These are phyloP conservation scores for Paulownia fortunei DNA, from an alignment of 257 asterid genomes.

Conservation along the genomic window DNA sequence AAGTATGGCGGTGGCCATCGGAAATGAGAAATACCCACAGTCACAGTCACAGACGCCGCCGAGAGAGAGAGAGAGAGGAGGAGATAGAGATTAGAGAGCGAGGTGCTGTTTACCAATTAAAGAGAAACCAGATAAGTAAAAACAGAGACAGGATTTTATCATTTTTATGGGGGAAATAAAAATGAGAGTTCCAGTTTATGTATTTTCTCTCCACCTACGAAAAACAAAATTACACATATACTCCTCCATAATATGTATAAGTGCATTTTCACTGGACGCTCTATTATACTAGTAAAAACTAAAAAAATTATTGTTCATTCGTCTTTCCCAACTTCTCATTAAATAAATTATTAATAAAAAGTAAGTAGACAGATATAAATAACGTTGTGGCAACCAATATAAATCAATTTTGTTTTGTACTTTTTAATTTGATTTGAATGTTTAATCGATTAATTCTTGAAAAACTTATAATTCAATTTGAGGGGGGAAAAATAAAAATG, in stretches of 20 bases:
- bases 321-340: too few species aligned
- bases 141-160: conserved; percentile 15
- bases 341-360: too few species aligned
- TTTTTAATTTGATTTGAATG: too few species aligned
- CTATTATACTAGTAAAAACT: too few species aligned
- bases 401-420: too few species aligned
- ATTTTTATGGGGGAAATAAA: conserved; percentile 16
- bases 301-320: too few species aligned
- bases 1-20: conserved; percentile 63
- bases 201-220: not conserved
- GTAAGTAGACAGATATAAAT: too few species aligned
- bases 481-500: not conserved
- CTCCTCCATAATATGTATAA: not conserved
- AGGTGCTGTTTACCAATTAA: not conserved
- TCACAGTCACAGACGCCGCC: conserved; percentile 20
- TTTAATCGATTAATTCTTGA: too few species aligned
- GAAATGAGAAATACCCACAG: conserved; percentile 15
- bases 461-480: too few species aligned
- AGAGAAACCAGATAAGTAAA: conserved; percentile 9
- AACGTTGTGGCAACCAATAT: too few species aligned
- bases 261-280: not conserved
- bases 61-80: conserved; percentile 14
- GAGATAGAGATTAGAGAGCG: not conserved
- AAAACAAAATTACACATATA: not conserved
- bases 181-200: not conserved